phyloP scores from a whole-genome alignment of 2,329 filamentous ascomycete species.

The Fusarium concolor region DNA sequence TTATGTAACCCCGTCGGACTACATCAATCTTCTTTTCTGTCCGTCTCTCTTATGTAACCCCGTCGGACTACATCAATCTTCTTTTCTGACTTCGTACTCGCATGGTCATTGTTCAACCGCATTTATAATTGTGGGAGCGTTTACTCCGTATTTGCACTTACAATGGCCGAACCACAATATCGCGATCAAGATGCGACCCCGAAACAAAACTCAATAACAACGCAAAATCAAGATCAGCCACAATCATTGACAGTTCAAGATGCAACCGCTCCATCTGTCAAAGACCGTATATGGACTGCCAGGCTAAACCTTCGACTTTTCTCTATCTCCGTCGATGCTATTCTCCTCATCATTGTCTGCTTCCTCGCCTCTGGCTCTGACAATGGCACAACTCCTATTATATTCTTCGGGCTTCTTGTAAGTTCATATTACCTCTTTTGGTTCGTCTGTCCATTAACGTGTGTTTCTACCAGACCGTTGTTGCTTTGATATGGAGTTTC shows the following conservation, averaged over 20 bases:
- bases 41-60: neutral
- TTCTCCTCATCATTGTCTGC: constrained; percentile 18
- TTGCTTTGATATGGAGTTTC: constrained; percentile 18
- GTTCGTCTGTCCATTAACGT: neutral
- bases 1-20: neutral
- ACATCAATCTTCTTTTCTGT: neutral
- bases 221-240: neutral
- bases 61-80: neutral
- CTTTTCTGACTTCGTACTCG: neutral
- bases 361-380: neutral
- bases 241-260: neutral
- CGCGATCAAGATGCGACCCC: neutral
- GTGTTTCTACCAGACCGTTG: neutral
- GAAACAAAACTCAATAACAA: neutral
- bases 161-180: constrained; percentile 5
- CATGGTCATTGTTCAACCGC: neutral
- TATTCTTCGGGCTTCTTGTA: constrained; percentile 21
- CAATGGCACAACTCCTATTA: neutral
- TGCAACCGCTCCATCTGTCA: neutral
- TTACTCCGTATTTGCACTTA: neutral
- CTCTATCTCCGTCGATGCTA: constrained; percentile 20
- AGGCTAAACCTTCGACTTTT: constrained; percentile 31
- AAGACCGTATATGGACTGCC: constrained; percentile 3
- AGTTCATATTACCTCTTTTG: neutral
- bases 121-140: neutral